A percentile compares a stretch with the other conserved stretches of the same genome.
Conservation (phyloP, 495 filamentous ascomycete genomes). For the Chaetomium tenue region DNA sequence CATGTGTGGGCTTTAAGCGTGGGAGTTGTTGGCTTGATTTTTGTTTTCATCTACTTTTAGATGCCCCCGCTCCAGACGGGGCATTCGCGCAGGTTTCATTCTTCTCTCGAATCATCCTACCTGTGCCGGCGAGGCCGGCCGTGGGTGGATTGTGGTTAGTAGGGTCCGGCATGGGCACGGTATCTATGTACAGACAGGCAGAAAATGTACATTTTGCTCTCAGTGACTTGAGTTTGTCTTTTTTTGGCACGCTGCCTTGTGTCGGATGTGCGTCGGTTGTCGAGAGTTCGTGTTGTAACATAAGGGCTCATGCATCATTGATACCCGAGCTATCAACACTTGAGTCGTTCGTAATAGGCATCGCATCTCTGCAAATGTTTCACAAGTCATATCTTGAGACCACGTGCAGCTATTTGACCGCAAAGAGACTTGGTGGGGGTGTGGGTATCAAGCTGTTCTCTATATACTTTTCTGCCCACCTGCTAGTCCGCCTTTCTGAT, state of each 20-base stretch:
- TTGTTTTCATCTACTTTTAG: neutral
- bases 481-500: neutral
- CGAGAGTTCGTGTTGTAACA: too few relatives aligned
- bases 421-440: too few relatives aligned
- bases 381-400: too few relatives aligned
- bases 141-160: neutral
- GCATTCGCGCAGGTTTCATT: neutral
- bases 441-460: neutral
- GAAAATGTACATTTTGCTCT: neutral
- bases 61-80: neutral
- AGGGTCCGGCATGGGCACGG: neutral
- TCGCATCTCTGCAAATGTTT: too few relatives aligned
- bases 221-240: neutral
- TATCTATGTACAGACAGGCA: neutral
- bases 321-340: too few relatives aligned
- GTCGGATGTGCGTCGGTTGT: too few relatives aligned
- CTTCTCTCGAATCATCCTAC: neutral
- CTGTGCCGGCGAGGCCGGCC: neutral
- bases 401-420: too few relatives aligned
- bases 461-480: neutral
- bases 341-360: too few relatives aligned
- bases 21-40: constrained; percentile 1
- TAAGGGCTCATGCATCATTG: too few relatives aligned
- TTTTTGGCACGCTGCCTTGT: neutral
- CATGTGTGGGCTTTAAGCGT: neutral